Evolutionary conservation across 352 stramenopile species (phyloP).

Genomic region (Phytopythium litorale): DNA sequence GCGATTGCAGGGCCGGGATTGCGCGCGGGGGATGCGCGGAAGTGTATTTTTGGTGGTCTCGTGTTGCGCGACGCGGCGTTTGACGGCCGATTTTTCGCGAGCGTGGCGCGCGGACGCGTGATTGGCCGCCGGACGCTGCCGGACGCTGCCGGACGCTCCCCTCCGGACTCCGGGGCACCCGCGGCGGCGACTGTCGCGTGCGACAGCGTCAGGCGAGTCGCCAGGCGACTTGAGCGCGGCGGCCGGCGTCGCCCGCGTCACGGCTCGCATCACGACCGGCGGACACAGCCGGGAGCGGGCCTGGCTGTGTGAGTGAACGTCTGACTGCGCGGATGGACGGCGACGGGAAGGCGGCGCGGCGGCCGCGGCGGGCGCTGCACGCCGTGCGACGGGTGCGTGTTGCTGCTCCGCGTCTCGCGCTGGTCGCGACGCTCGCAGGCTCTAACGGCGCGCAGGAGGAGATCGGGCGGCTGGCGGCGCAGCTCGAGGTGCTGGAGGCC

Average conservation of each 20-base stretch:
- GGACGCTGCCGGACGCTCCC: not conserved
- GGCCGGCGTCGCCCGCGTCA: not conserved
- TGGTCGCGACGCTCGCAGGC: not conserved
- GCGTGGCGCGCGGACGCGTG: not conserved
- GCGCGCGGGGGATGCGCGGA: not conserved
- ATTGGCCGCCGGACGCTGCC: not conserved
- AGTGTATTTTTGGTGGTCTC: conserved; percentile 6
- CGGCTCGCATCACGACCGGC: not conserved
- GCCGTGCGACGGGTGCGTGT: conserved; percentile 5
- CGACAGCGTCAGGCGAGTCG: not conserved
- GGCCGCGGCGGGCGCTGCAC: conserved; percentile 8
- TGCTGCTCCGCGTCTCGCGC: not conserved
- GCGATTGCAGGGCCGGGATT: conserved; percentile 6
- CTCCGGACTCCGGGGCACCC: not conserved
- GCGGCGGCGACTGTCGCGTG: not conserved
- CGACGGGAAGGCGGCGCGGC: not conserved
- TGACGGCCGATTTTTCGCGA: not conserved
- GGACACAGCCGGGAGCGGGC: not conserved
- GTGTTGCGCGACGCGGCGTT: not conserved
- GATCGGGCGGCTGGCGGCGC: conserved; percentile 13
- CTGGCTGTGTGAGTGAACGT: not conserved
- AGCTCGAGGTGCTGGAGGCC: conserved; percentile 15
- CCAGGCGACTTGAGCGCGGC: not conserved
- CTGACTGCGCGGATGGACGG: not conserved
- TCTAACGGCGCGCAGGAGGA: conserved; percentile 12